Base-by-base conservation (phyloP, 2,329 filamentous ascomycete species). In the Trichocomaceae sp. region DNA sequence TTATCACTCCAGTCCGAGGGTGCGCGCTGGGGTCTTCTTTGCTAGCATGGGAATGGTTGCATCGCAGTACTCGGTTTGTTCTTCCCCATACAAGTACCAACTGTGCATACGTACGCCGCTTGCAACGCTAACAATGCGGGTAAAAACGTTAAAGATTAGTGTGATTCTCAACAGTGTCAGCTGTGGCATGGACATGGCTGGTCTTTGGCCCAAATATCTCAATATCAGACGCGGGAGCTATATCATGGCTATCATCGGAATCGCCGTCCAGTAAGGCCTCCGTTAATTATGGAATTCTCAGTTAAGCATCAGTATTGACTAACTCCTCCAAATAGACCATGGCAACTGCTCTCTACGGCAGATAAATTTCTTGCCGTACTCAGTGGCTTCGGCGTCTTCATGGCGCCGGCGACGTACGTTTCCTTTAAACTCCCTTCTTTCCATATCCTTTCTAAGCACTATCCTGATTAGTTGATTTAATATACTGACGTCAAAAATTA, bases 221-320 rank as follows among this genome's bases (percentile, higher is more conserved):
- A 81, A 80, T 62, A 82, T 83, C 59, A 70, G 79, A 3, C 75
- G 80, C 3, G 81, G 81, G 0, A 72, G 74, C 1, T 79, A 79
- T 17, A 58, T 59, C 44, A 73, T 70, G 3, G 66, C 75, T 0
- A 60, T 77, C 5, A 63, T 79, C 4, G 72, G 69, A n/a, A 73
- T 77, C 39, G 37, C 37, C 19, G 15, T 19, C 37, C 37, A 41
- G 37, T 41, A 41, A 41, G 37, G n/a, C 26, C 37, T 17, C n/a
- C 20, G n/a, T 41, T 19, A 17, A 37, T 12, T 4, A 37, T 19
- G 20, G 37, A 41, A 41, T 4, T 41, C 37, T 41, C 37, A 41
- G n/a, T 41, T 19, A 41, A 19, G 37, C n/a, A 20, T 41, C n/a
- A 41, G 9, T n/a, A 19, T 7, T 7, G n/a, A 19, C 37, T 19